Percentiles rank a stretch among this genome's conserved stretches.
These are phyloP conservation scores for Thamnidium elegans DNA, from an alignment of 192 early-diverging fungal species.

Conservation along the genomic window DNA sequence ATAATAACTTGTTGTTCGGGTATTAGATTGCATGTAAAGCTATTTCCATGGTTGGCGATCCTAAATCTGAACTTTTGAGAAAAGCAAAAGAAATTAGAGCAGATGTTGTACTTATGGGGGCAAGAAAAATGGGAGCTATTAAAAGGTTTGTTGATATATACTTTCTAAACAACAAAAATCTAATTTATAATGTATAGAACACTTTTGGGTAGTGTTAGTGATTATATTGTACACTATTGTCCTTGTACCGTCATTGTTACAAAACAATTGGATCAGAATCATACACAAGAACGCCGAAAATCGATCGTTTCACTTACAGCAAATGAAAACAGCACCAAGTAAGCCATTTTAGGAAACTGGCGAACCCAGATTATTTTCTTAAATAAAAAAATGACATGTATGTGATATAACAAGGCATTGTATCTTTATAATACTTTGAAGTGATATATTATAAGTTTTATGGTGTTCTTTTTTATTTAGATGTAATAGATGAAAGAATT, in stretches of 20 bases:
- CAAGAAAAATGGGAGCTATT: constrained; percentile 55
- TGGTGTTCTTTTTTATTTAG: no score
- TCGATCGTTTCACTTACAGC: background rate
- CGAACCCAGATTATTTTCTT: no score
- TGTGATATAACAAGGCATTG: no score
- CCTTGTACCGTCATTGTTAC: constrained; percentile 41
- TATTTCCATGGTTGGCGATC: constrained; percentile 60
- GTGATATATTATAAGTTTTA: no score
- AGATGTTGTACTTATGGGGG: constrained; percentile 60
- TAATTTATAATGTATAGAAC: constrained; percentile 38
- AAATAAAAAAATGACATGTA: no score
- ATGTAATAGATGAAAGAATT: no score
- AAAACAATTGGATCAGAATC: constrained; percentile 8
- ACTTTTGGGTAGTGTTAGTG: constrained; percentile 49
- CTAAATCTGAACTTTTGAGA: constrained; percentile 56
- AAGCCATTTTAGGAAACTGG: background rate
- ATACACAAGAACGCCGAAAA: no score
- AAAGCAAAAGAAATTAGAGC: constrained; percentile 58
- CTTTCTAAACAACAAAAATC: background rate
- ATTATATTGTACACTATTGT: constrained; percentile 44
- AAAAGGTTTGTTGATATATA: constrained; percentile 33
- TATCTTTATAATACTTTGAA: no score
- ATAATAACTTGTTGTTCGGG: background rate
- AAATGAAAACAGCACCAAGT: constrained; percentile 5
- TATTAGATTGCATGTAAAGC: constrained; percentile 46